These are phyloP conservation scores for Truncatella angustata DNA, from an alignment of 2,329 filamentous ascomycete genomes.

Conservation along the genomic window DNA sequence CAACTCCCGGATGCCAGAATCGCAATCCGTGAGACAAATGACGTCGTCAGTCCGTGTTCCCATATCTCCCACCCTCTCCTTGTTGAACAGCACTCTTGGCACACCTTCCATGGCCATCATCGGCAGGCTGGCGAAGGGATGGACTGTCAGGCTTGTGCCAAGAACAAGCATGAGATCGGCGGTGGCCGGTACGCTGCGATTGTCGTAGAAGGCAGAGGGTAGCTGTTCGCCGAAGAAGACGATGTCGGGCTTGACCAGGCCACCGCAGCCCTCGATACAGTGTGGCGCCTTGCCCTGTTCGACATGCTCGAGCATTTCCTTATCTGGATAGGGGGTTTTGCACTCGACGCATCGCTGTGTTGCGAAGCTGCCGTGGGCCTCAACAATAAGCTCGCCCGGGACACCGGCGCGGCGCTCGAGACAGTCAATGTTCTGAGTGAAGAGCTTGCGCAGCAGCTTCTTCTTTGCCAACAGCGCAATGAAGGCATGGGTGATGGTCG, in stretches of 20 bases:
- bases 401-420: constrained; percentile 86
- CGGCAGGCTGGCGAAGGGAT: constrained; percentile 85
- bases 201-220: constrained; percentile 63
- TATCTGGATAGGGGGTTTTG: constrained; percentile 66
- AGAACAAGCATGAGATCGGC: constrained; percentile 82
- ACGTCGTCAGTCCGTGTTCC: constrained; percentile 83
- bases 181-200: constrained; percentile 48
- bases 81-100: constrained; percentile 84
- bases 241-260: constrained; percentile 89
- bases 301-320: constrained; percentile 71
- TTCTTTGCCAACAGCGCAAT: constrained; percentile 79
- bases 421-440: constrained; percentile 98
- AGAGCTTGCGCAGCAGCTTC: constrained; percentile 76
- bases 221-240: constrained; percentile 79
- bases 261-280: constrained; percentile 66
- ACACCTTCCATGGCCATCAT: constrained; percentile 56
- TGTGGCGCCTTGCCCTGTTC: constrained; percentile 65
- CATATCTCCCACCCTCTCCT: constrained; percentile 76
- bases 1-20: constrained; percentile 74
- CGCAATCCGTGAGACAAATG: constrained; percentile 77
- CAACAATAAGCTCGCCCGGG: constrained; percentile 75
- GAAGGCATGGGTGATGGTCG: constrained; percentile 89
- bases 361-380: constrained; percentile 95
- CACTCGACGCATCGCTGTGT: constrained; percentile 91
- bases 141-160: constrained; percentile 84